Conservation (phyloP, 1,139 yeast genomes). For the Casaregolazyma lundiana region DNA sequence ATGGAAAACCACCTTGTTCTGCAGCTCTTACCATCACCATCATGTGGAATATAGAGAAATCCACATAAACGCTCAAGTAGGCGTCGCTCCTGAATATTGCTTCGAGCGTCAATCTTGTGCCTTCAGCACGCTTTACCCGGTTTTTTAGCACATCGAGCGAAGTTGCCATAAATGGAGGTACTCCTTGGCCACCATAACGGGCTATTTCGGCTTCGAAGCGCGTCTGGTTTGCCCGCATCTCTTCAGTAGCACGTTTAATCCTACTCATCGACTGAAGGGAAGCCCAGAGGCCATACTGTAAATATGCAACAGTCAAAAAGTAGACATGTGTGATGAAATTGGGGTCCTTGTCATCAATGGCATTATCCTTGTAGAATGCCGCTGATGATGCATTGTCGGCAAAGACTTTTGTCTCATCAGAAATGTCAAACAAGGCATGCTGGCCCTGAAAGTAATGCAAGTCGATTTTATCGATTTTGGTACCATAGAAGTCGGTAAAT, state of each 20-base stretch:
- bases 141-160: constrained; percentile 43
- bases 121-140: constrained; percentile 39
- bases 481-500: constrained; percentile 56
- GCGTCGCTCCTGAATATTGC: constrained; percentile 19
- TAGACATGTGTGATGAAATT: constrained; percentile 90
- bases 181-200: constrained; percentile 3
- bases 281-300: constrained; percentile 90
- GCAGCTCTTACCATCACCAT: constrained; percentile 66
- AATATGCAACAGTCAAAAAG: constrained; percentile 68
- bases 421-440: constrained; percentile 30
- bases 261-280: constrained; percentile 55
- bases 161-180: constrained; percentile 23
- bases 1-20: constrained; percentile 63
- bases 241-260: constrained; percentile 48
- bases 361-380: constrained; percentile 41
- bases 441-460: constrained; percentile 49
- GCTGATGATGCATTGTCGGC: constrained; percentile 69
- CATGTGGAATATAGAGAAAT: constrained; percentile 70
- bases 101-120: constrained; percentile 30
- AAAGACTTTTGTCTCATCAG: constrained; percentile 79
- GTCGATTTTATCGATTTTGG: constrained; percentile 74
- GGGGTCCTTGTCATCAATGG: constrained; percentile 36
- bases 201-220: constrained; percentile 32
- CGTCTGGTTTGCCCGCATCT: constrained; percentile 48
- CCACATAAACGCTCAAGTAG: constrained; percentile 52